Base-by-base conservation (phyloP, 306 rosid genomes). In the Cucurbita maxima region DNA sequence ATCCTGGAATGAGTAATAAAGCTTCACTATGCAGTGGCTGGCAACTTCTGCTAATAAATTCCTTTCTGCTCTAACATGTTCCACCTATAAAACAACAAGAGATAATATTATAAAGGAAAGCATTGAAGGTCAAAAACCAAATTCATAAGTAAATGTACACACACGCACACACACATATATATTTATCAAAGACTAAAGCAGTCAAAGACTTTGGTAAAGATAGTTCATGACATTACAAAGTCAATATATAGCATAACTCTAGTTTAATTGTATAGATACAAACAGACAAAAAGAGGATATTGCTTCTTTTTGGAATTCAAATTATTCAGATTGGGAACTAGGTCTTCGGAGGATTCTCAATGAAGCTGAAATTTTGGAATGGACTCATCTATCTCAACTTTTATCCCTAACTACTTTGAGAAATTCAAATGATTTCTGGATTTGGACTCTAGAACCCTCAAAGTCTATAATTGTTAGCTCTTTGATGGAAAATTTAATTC, bases 51-150 rank as follows among this genome's bases (percentile, higher is more conserved):
- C 98, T 79, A 94, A 81, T 86, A 94, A 90, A 81, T 94, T 90
- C 79, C 98, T 90, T 86, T 94, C 98, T 78, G 98, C 98, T 83
- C 88, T 94, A 78, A 94, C 98, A 72, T 94, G 98, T 83, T 94
- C 98, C 75, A 94, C 98, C 98, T 94, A 83, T 53, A 75, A 60
- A 57, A 20, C 4, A 62, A 64, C 71, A 59, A 60, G 37, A 20
- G 62, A 75, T 59, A 9, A 44, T 10, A 55, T 36, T 36, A 19
- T 25, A 54, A 18, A 71, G 20, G 8, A 47, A 7, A 36, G 15
- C 48, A 58, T 11, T 47, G 11, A 74, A 52, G 40, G 47, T 7
- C 30, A 74, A 55, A 57, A 25, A 7, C 16, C 44, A 62, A 37
- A 72, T 15, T 30, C 14, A n/a, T n/a, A 52, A 53, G 53, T 13